phyloP scores from a whole-genome alignment of 768 basidiomycete genomes.

The Goffeauzyma gilvescens region DNA sequence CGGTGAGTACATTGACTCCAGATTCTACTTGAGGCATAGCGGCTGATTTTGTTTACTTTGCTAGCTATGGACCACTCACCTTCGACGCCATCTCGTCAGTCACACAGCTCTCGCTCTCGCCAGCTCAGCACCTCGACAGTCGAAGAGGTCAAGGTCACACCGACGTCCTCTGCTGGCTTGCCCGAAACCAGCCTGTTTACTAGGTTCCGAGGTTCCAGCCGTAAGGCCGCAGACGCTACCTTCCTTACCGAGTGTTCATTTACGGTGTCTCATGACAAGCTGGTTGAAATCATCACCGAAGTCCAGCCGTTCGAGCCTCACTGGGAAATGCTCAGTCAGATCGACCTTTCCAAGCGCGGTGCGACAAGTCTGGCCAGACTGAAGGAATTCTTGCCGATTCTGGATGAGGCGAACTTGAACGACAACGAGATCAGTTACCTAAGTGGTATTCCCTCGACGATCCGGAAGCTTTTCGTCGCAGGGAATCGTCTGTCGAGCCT shows the following conservation, averaged over 20 bases:
- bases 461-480: slow-evolving; percentile 30
- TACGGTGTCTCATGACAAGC: slow-evolving; percentile 71
- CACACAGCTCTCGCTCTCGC: too few relatives aligned
- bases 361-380: slow-evolving; percentile 63
- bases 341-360: slow-evolving; percentile 56
- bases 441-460: slow-evolving; percentile 33
- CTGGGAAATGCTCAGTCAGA: slow-evolving; percentile 61
- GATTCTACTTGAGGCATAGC: too few relatives aligned
- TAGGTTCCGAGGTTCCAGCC: too few relatives aligned
- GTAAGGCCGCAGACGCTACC: slow-evolving; percentile 37
- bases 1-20: too few relatives aligned
- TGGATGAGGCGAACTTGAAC: slow-evolving; percentile 48
- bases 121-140: too few relatives aligned
- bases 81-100: too few relatives aligned
- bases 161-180: too few relatives aligned
- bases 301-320: slow-evolving; percentile 83
- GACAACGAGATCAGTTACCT: slow-evolving; percentile 34
- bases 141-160: too few relatives aligned
- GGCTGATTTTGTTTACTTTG: too few relatives aligned
- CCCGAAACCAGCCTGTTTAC: too few relatives aligned
- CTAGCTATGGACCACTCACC: too few relatives aligned
- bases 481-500: slow-evolving; percentile 54
- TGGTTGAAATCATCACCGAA: slow-evolving; percentile 83
- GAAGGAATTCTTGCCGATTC: slow-evolving; percentile 72
- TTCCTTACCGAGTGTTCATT: slow-evolving; percentile 96